Base-by-base conservation (phyloP, 768 basidiomycete species). In the Hypholoma fasciculare region DNA sequence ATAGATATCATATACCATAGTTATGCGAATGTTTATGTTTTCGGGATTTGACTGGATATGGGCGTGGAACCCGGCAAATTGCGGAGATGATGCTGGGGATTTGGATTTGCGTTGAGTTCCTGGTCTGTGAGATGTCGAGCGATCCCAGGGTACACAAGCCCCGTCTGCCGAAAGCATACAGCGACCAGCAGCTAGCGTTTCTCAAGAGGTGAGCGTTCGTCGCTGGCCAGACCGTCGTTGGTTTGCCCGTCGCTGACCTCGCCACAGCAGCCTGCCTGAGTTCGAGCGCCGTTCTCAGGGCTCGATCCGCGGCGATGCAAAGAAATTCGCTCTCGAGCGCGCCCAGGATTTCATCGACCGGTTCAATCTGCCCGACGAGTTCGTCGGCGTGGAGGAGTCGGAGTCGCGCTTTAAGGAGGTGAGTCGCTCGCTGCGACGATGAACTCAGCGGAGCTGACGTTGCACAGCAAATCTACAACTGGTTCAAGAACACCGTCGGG, bases 401-500 rank as follows among this genome's bases (percentile, higher is more conserved):
- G 84, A 86, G 52, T 76, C 82, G 26, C 75, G 82, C 56, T 87
- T 86, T 68, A 82, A 81, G 62, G 86, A 87, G 81, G 85, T 83
- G 65, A 39, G 72, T 39, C 20, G 49, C 7, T 23, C 14, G 23
- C 49, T 11, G 38, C 47, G n/a, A 20, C 44, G 44, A 37, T 30
- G 38, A 37, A 39, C 30, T 34, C 23, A 51, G 27, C 40, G 56
- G 30, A 52, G 49, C 52, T 66, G 58, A 67, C 61, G 57, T 36
- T 38, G 55, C 55, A 62, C 72, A 86, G 85, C 84, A 86, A 81
- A 84, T 87, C 57, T 87, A 87, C 74, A 87, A 86, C 63, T 88
- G 86, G 86, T 87, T 85, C 72, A 87, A 87, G 72, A 87, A 87
- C 68, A 86, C 86, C 16, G 81, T 85, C 54, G 86, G 85, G 6